Evolutionary conservation across 441 rosid species (phyloP), one percentile per base, ranked within the genome.

Genomic region (Biscutella auriculata): DNA sequence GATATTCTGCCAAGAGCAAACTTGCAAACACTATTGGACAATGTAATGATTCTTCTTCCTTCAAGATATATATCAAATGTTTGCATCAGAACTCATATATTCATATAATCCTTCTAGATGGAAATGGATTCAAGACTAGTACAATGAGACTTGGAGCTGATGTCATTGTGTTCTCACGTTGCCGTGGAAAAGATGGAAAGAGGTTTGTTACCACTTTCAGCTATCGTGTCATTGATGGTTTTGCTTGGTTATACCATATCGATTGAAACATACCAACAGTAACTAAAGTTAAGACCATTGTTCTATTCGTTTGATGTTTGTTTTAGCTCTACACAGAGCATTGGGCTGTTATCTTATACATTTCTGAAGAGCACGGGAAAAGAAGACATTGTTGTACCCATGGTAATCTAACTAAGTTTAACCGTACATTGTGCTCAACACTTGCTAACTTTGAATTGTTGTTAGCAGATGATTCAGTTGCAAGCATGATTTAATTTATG

Each of bases 141-240:
- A 92, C 98, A 29, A 88, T 92, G 98, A 82, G 98, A 73, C 92
- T 92, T n/a, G 98, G 98, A 21, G 98, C 95, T 50, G 98, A 92
- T 86, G 98, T 84, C 48, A 83, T 92, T 49, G 98, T 92, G 5
- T 93, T 92, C 72, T 84, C 98, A n/a, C 82, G 94, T 25, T 83
- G 81, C 70, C 13, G 29, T 42, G 95, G 87, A 43, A 70, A 76
- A 65, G 75, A 78, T 75, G 84, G 87, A 59, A 82, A 68, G 47
- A 69, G 85, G 98, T 88, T 63, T 29, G 72, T 52, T n/a, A 7
- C 17, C 4, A 12, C 32, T 58, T 48, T 45, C 48, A 44, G 36
- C 12, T 37, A 47, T 59, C 13, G 33, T 23, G n/a, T 28, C 16
- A 21, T 25, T 53, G 4, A 63, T 69, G 39, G 29, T 59, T 59